These are phyloP conservation scores for Saccharomycopsis amapae DNA, from an alignment of 805 yeast species.

Conservation along the genomic window DNA sequence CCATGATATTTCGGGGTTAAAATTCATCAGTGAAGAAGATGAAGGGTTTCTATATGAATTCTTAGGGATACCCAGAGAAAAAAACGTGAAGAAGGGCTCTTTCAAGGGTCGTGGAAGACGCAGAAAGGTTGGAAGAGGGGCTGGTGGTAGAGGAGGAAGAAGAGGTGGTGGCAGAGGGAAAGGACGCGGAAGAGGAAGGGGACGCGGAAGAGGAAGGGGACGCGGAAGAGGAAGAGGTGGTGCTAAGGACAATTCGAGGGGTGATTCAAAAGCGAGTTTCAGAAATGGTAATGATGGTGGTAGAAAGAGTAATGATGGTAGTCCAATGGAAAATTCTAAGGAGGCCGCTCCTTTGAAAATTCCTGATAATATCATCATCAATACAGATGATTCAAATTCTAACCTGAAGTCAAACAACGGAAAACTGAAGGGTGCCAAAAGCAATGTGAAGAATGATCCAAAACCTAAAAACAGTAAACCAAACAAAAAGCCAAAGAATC, in stretches of 20 bases:
- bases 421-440: no score
- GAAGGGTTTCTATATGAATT: constrained; percentile 41
- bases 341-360: no score
- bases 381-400: no score
- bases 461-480: no score
- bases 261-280: background rate
- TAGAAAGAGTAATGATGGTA: background rate
- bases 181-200: constrained; percentile 11
- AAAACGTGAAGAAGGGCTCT: constrained; percentile 22
- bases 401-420: no score
- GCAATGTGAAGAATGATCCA: no score
- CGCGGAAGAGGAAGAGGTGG: constrained; percentile 6
- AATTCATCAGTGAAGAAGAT: constrained; percentile 39
- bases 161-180: constrained; percentile 17
- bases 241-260: constrained; percentile 7
- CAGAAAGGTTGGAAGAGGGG: constrained; percentile 34
- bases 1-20: constrained; percentile 16
- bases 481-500: no score
- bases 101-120: constrained; percentile 32
- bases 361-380: no score
- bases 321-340: no score
- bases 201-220: constrained; percentile 7
- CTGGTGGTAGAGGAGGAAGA: constrained; percentile 20
- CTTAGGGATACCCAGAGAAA: constrained; percentile 40
- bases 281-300: constrained; percentile 3